Conservation (phyloP, 2,329 filamentous ascomycete species). For the Aspergillus sp. region DNA sequence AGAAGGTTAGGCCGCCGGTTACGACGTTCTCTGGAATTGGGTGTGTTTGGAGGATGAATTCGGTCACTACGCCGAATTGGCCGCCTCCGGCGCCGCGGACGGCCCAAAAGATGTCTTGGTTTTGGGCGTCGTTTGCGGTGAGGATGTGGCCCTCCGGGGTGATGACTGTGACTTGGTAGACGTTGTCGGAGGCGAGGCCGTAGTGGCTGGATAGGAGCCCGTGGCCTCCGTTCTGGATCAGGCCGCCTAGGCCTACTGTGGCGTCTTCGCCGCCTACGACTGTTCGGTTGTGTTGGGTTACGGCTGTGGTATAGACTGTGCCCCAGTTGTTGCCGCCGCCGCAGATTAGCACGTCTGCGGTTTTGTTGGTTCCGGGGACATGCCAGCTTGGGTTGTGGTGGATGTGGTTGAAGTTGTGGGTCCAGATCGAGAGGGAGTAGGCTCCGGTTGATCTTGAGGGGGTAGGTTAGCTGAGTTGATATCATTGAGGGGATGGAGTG, state of each 20-base stretch:
- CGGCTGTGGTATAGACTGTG: slow-evolving; percentile 3
- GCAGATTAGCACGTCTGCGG: slow-evolving; percentile 17
- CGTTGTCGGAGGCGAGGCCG: slow-evolving; percentile 30
- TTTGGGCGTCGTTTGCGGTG: slow-evolving; percentile 38
- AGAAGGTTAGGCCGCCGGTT: slow-evolving; percentile 15
- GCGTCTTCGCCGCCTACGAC: slow-evolving; percentile 59
- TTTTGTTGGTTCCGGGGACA: slow-evolving; percentile 13
- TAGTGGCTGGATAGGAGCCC: slow-evolving; percentile 24
- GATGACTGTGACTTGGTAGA: slow-evolving; percentile 30
- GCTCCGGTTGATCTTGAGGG: slow-evolving; percentile 42
- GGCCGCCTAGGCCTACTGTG: slow-evolving; percentile 51
- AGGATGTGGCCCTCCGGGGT: slow-evolving; percentile 36
- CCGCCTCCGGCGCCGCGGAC: slow-evolving; percentile 50
- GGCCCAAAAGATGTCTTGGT: slow-evolving; percentile 55
- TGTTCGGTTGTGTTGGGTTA: slow-evolving; percentile 21
- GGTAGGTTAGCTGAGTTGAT: neutral
- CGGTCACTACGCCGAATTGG: slow-evolving; percentile 23
- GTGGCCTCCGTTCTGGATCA: slow-evolving; percentile 35
- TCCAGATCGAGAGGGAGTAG: slow-evolving; percentile 51
- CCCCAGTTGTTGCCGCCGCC: slow-evolving; percentile 25
- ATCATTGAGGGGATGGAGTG: too few relatives aligned
- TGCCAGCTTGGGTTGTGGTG: slow-evolving; percentile 23
- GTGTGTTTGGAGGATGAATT: slow-evolving; percentile 24
- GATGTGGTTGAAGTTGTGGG: slow-evolving; percentile 46
- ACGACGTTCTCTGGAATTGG: slow-evolving; percentile 23